Evolutionary conservation across 208 protist species (phyloP).

Genomic region (Acanthamoeba culbertsoni): DNA sequence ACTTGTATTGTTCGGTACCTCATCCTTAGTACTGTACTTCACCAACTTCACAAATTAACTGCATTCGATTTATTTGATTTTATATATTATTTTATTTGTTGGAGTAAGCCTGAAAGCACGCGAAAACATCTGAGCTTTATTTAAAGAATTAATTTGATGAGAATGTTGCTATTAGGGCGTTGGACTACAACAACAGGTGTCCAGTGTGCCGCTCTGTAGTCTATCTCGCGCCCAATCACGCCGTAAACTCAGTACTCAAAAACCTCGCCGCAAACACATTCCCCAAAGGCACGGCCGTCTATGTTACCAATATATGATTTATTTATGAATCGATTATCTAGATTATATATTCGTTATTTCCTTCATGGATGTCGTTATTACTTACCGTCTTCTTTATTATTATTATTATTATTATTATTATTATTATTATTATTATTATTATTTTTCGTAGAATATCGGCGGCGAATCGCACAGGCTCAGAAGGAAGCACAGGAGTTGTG

Average conservation of each 20-base stretch:
- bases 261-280: not conserved
- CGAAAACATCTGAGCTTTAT: not conserved
- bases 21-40: not conserved
- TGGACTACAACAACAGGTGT: constrained; percentile 14
- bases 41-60: not conserved
- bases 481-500: not conserved
- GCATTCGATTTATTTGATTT: no score
- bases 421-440: not conserved
- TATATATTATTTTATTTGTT: not conserved
- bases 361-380: no score
- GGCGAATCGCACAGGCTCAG: not conserved
- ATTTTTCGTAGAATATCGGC: not conserved
- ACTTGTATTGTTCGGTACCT: not conserved
- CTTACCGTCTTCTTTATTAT: no score
- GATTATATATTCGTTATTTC: no score
- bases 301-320: no score
- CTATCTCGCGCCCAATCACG: not conserved
- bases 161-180: not conserved
- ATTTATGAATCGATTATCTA: no score
- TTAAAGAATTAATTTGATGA: not conserved
- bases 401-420: no score
- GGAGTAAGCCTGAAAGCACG: not conserved
- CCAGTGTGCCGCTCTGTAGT: not conserved
- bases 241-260: constrained; percentile 20
- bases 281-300: no score